Evolutionary conservation across 331 rosid genomes (phyloP), one percentile per base, ranked within the genome.

Genomic region (Acacia concinna): DNA sequence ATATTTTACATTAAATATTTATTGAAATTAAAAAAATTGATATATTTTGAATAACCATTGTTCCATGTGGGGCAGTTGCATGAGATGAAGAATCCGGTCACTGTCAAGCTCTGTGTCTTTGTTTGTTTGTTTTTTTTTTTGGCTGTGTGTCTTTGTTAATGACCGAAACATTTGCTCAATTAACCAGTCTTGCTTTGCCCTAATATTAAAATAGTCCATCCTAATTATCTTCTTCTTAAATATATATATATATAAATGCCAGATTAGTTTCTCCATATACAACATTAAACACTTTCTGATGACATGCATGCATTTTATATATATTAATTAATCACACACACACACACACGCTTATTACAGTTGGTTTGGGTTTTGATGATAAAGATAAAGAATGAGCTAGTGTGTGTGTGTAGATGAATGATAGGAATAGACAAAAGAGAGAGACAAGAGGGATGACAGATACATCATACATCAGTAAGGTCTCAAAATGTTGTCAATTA

Each of bases 391-490:
- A 17, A 49, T 15, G 21, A n/a, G n/a, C n/a, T n/a, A n/a, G n/a
- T n/a, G n/a, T n/a, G n/a, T n/a, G n/a, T n/a, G n/a, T n/a, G n/a
- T n/a, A n/a, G n/a, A n/a, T n/a, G 79, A 79, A 70, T 41, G 84
- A 79, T 49, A 23, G 46, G 72, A 79, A 76, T 76, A 66, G 82
- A 76, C 82, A 84, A 84, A 84, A 76, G 37, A 82, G 79, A 32
- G 73, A 54, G 82, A 84, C 68, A 80, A 49, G 65, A 63, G 32
- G 43, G 14, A 43, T 56, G 82, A 76, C 63, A 72, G 46, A 74
- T 52, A 79, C 81, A 79, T 71, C 81, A 74, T 52, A 79, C 81
- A 79, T 71, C 81, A 79, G 34, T 32, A 57, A 57, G 67, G 54
- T 59, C 43, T 75, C 71, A 75, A 80, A 6, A 18, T 31, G 74